Evolutionary conservation across 192 early-diverging fungal species (phyloP).

Genomic region (Backusella macrospora): DNA sequence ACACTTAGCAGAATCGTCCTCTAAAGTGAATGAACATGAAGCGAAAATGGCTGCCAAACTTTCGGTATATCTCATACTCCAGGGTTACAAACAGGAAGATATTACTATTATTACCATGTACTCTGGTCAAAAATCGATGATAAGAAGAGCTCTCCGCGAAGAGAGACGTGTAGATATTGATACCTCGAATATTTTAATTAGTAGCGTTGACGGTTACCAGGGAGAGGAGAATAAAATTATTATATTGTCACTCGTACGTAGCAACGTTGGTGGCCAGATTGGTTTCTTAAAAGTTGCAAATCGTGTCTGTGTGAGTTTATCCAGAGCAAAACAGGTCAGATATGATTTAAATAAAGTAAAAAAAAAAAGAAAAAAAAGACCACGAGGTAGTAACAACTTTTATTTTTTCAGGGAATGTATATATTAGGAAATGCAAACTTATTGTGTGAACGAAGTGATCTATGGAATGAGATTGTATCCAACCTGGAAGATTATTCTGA

Average conservation of each 20-base stretch:
- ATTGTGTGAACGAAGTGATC: slow-evolving; percentile 43
- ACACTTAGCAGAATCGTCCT: slow-evolving; percentile 46
- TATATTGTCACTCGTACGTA: slow-evolving; percentile 92
- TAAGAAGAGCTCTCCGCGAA: slow-evolving; percentile 41
- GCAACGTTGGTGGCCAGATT: slow-evolving; percentile 81
- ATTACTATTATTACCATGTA: slow-evolving; percentile 64
- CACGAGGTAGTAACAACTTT: background rate
- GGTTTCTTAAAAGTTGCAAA: slow-evolving; percentile 78
- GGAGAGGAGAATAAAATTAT: slow-evolving; percentile 99
- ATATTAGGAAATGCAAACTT: slow-evolving; percentile 56
- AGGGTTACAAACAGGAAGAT: slow-evolving; percentile 51
- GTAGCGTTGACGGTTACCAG: slow-evolving; percentile 96
- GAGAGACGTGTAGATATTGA: slow-evolving; percentile 24
- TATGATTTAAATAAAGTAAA: too few relatives aligned
- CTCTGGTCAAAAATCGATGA: slow-evolving; percentile 48
- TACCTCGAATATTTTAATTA: slow-evolving; percentile 78
- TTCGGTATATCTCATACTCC: slow-evolving; percentile 50
- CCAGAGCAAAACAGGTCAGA: slow-evolving; percentile 57
- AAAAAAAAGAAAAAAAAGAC: background rate
- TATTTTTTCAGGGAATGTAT: slow-evolving; percentile 51
- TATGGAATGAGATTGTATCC: slow-evolving; percentile 52
- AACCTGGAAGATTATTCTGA: slow-evolving; percentile 30
- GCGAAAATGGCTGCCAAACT: slow-evolving; percentile 52
- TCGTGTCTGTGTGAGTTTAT: slow-evolving; percentile 58
- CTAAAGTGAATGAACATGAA: slow-evolving; percentile 51